Base-by-base conservation (phyloP, 306 rosid species). In the Quercus aquifolioides region DNA sequence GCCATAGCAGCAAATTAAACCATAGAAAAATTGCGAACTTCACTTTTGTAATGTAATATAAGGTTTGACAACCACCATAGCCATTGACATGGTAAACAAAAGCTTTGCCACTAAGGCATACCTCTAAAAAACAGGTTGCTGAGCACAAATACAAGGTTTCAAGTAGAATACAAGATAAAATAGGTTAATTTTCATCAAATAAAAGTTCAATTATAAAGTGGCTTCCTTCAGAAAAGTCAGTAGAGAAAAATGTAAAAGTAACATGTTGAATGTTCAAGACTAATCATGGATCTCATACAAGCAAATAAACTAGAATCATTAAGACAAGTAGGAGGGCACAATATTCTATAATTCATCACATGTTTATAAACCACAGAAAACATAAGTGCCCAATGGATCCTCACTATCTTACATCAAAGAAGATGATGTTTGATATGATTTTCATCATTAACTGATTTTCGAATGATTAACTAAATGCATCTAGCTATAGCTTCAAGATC, bases 121-220 rank as follows among this genome's bases (percentile, higher is more conserved):
- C 87, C 89, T 86, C 82, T 80, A 77, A 82, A 78, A 75, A 78
- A 75, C 82, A 78, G 54, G 82, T 81, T 81, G 76, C 80, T 18
- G 82, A 86, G 79, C 87, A 84, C 69, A 80, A 75, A 83, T 75
- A 78, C 6, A 82, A 51, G 79, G 85, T 81, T 84, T 84, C 84
- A 64, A 75, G 81, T 71, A 74, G 82, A 84, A 84, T 77, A 78
- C 80, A 73, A 75, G 78, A 84, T 75, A 81, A 86, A 67, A 73
- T 69, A 69, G 69, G 81, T 71, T 74, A 74, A 79, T 21, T 78
- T 80, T 80, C 85, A 83, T 80, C 83, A 41, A 83, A 63, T 78
- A 86, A 85, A 86, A 83, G 83, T 83, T 80, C 85, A 49, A 86
- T 79, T 57, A 84, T n/a, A 79, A 71, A 41, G 80, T 60, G 74